phyloP scores from a whole-genome alignment of 768 basidiomycete genomes.

The Cyclocybe aegerita region DNA sequence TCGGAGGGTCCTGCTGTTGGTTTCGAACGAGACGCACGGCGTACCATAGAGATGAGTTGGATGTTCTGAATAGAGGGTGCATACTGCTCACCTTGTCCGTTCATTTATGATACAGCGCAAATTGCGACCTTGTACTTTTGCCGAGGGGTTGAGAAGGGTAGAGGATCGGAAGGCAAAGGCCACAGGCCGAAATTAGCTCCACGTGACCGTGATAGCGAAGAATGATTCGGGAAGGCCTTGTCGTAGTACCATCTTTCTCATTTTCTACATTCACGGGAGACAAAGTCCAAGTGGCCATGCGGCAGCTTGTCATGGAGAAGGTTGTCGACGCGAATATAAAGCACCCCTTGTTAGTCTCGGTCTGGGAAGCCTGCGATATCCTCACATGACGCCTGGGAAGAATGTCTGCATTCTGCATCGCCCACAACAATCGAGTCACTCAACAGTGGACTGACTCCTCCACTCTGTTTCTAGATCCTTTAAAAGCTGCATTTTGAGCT shows the following conservation, averaged over 20 bases:
- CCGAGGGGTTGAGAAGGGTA: no score
- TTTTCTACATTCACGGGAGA: no score
- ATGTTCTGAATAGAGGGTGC: neutral
- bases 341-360: no score
- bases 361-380: conserved; percentile 6
- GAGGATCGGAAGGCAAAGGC: conserved; percentile 2
- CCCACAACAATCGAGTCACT: conserved; percentile 8
- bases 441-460: conserved; percentile 11
- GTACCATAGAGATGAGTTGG: conserved; percentile 16
- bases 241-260: no score
- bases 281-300: no score
- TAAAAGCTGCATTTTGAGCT: neutral
- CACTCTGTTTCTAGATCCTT: neutral
- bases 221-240: neutral
- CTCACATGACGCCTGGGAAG: conserved; percentile 20
- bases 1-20: conserved; percentile 21
- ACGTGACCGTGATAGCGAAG: conserved; percentile 13
- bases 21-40: conserved; percentile 10
- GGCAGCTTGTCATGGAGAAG: no score
- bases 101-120: conserved; percentile 16
- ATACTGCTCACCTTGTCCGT: conserved; percentile 14
- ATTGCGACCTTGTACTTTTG: conserved; percentile 18
- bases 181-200: neutral
- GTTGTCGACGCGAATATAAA: no score
- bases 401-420: conserved; percentile 3